A percentile compares a stretch with the other conserved stretches of the same genome.
These are phyloP conservation scores for Apiotrichum porosum DNA, from an alignment of 1,284 basidiomycete genomes.

Conservation along the genomic window DNA sequence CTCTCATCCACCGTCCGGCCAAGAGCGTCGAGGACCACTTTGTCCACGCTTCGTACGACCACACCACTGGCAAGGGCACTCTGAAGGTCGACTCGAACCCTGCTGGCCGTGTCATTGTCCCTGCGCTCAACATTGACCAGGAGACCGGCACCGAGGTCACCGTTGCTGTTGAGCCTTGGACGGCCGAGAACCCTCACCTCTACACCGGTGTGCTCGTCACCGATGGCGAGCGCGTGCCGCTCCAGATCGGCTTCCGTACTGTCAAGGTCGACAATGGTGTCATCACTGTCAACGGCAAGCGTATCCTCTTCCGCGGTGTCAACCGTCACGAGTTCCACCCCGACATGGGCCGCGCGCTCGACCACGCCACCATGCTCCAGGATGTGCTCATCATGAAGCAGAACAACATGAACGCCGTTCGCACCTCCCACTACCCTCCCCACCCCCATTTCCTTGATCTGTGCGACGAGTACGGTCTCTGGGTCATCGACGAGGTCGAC, in stretches of 20 bases:
- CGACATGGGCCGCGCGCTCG: conserved; percentile 15
- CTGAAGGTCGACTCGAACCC: conserved; percentile 19
- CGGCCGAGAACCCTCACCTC: conserved; percentile 19
- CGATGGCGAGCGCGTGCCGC: conserved; percentile 12
- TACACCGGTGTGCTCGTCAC: conserved; percentile 7
- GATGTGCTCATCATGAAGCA: conserved; percentile 24
- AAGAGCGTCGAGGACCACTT: conserved; percentile 15
- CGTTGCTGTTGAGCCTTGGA: conserved; percentile 17
- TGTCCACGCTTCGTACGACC: conserved; percentile 17
- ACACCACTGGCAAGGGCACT: conserved; percentile 13
- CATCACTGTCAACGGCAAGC: conserved; percentile 22
- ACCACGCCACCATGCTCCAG: conserved; percentile 17
- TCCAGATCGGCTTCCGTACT: conserved; percentile 25
- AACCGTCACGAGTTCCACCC: conserved; percentile 29
- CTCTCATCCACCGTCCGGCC: conserved; percentile 17
- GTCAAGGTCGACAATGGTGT: conserved; percentile 12
- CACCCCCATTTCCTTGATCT: conserved; percentile 22
- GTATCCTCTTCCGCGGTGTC: conserved; percentile 20
- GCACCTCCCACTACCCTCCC: conserved; percentile 23
- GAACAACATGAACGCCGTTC: conserved; percentile 27
- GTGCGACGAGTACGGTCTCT: conserved; percentile 27
- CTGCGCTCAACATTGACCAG: conserved; percentile 19
- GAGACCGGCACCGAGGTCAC: conserved; percentile 6
- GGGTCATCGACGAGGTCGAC: conserved; percentile 27
- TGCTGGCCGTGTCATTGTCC: conserved; percentile 10